Evolutionary conservation across 495 filamentous ascomycete genomes (phyloP).

Genomic region (Neurospora sp.): DNA sequence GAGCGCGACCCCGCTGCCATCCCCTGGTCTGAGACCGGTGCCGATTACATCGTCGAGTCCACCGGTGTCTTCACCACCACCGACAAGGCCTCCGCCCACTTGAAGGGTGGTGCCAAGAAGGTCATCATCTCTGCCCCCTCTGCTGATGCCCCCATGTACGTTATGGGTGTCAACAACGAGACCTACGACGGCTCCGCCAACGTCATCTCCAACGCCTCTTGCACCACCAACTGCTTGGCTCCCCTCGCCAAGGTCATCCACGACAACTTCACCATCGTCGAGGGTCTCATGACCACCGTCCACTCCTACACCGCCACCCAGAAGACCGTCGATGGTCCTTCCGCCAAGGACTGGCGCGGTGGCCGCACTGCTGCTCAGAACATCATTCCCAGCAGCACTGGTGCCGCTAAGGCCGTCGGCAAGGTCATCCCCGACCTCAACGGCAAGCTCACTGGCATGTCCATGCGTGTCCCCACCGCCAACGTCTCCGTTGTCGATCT

Average conservation of each 20-base stretch:
- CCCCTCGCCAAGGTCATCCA: slow-evolving; percentile 97
- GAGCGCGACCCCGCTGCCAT: slow-evolving; percentile 87
- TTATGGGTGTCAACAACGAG: slow-evolving; percentile 97
- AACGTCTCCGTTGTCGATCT: slow-evolving; percentile 99
- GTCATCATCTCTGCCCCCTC: slow-evolving; percentile 99
- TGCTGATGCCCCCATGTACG: slow-evolving; percentile 98
- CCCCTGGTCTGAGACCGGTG: slow-evolving; percentile 82
- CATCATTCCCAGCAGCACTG: slow-evolving; percentile 99
- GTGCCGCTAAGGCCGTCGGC: slow-evolving; percentile 99
- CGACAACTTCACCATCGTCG: slow-evolving; percentile 94
- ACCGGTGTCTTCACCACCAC: slow-evolving; percentile 99
- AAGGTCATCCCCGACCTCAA: slow-evolving; percentile 97
- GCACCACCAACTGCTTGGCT: slow-evolving; percentile 99
- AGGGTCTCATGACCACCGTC: slow-evolving; percentile 99
- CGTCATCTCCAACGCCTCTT: slow-evolving; percentile 98
- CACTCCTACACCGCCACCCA: slow-evolving; percentile 99
- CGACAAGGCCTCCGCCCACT: slow-evolving; percentile 88
- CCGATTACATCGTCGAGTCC: slow-evolving; percentile 94
- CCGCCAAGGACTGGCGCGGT: slow-evolving; percentile 98
- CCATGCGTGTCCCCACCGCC: slow-evolving; percentile 96
- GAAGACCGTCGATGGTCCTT: slow-evolving; percentile 98
- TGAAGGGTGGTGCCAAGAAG: slow-evolving; percentile 99
- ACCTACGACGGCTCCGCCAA: slow-evolving; percentile 78
- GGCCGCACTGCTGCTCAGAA: slow-evolving; percentile 97
- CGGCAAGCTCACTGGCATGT: slow-evolving; percentile 99